A percentile compares a stretch with the other conserved stretches of the same genome.
phyloP scores from a whole-genome alignment of 768 basidiomycete genomes.

The Gloeophyllum trabeum region DNA sequence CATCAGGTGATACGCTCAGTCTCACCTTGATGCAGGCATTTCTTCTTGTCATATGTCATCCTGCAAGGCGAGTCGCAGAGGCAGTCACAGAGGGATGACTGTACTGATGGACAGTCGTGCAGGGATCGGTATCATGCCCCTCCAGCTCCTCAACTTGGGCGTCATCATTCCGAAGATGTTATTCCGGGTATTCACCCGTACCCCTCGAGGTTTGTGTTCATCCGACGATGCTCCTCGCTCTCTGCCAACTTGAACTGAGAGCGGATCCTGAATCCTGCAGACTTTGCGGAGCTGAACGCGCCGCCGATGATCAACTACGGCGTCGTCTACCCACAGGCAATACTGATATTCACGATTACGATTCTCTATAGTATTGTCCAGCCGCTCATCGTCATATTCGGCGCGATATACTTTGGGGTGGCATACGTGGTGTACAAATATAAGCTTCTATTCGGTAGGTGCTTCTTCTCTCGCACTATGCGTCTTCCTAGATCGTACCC shows the following conservation, averaged over 20 bases:
- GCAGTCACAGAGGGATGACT: not conserved
- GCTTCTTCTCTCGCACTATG: no score
- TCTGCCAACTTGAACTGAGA: no score
- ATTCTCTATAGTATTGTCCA: conserved; percentile 93
- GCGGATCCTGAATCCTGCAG: conserved; percentile 27
- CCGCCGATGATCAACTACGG: conserved; percentile 99
- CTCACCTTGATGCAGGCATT: conserved; percentile 36
- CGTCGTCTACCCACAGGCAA: conserved; percentile 92
- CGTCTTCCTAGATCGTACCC: no score
- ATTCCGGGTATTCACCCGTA: conserved; percentile 71
- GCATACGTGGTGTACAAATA: conserved; percentile 98
- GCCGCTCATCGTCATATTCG: conserved; percentile 90
- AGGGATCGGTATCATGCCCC: conserved; percentile 91
- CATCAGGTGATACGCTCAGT: conserved; percentile 6
- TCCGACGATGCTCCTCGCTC: not conserved
- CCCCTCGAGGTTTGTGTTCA: conserved; percentile 65
- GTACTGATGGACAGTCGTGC: not conserved
- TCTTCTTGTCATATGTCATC: conserved; percentile 78
- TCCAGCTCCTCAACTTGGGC: conserved; percentile 89
- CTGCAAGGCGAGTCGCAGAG: conserved; percentile 47
- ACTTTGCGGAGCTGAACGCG: conserved; percentile 92
- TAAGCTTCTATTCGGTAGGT: conserved; percentile 85
- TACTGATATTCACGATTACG: conserved; percentile 92
- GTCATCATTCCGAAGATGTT: conserved; percentile 74
- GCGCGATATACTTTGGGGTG: conserved; percentile 92